Base-by-base conservation (phyloP, 495 filamentous ascomycete species). In the Xylaria longipes region DNA sequence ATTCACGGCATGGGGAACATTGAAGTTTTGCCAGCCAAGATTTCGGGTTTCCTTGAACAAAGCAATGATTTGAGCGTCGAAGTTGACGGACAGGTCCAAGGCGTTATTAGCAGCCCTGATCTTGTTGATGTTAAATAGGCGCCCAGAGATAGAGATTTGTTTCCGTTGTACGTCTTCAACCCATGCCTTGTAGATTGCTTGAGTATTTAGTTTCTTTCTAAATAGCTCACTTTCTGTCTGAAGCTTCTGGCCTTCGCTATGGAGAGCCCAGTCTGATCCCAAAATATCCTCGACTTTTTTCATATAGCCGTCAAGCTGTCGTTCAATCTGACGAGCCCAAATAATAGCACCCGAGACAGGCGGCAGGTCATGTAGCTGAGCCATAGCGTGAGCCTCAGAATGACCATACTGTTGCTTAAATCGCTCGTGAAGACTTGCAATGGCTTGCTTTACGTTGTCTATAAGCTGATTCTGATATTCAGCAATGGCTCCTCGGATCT, bases 31-130 rank as follows among this genome's bases (percentile, higher is more conserved):
- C 94, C 95, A 98, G 33, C 94, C 87, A 37, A 99, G 86, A 75
- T 98, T 98, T 33, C 96, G 90, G n/a, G 97, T 97, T 82, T 99
- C 96, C 77, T 99, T 99, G 86, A 98, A 99, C 39, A 99, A 82
- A 0, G 94, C 93, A 79, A 98, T 99, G 70, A 98, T 92, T 77
- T 98, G 95, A 11, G 93, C 90, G 81, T 99, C 95, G 71, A 99
- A 99, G 80, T 98, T 99, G 77, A 99, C 94, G 5, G 87, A 88
- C 20, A 99, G 87, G 80, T 98, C 95, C 45, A 97, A 80, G 11
- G 87, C 87, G 78, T 97, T 96, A 70, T 94, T 94, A 5, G 93
- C 91, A 5, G 94, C 91, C 58, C 96, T 90, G 73, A 97, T 95
- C 75, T 91, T 91, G 64, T 86, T 90, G 75, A 99, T 94, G 73